Evolutionary conservation across 345 rosid genomes (phyloP).

Genomic region (Eucalyptus microcorys): DNA sequence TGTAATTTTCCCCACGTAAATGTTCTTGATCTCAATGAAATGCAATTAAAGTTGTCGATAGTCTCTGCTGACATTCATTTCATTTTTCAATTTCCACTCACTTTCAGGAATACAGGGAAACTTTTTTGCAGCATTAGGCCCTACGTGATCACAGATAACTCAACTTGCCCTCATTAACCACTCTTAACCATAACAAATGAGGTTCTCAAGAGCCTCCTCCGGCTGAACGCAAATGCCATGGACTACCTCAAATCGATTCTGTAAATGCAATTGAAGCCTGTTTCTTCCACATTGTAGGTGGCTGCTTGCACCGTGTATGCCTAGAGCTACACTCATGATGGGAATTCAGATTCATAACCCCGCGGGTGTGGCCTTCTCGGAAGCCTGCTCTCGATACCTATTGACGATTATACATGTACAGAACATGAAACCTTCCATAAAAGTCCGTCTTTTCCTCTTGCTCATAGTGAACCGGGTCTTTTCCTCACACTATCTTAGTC

Average conservation of each 20-base stretch:
- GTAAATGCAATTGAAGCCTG: neutral
- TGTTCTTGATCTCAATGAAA: neutral
- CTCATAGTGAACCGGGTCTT: neutral
- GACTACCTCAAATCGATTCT: neutral
- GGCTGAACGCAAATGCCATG: neutral
- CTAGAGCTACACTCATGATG: neutral
- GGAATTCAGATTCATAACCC: neutral
- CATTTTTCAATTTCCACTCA: neutral
- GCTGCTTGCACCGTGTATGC: neutral
- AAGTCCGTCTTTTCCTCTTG: neutral
- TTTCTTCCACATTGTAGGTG: neutral
- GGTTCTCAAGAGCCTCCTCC: neutral
- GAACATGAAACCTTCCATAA: neutral
- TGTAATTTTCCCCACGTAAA: neutral
- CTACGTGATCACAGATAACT: neutral
- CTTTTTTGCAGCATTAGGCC: neutral
- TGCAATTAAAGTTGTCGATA: neutral
- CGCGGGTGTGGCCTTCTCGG: neutral
- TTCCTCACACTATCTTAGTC: neutral
- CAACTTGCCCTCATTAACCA: neutral
- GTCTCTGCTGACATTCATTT: neutral
- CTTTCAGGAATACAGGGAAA: neutral
- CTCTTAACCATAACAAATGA: neutral
- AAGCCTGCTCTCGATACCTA: neutral
- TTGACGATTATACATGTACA: neutral